phyloP scores from a whole-genome alignment of 768 basidiomycete species.

The Chalciporus sphaerocephalus region DNA sequence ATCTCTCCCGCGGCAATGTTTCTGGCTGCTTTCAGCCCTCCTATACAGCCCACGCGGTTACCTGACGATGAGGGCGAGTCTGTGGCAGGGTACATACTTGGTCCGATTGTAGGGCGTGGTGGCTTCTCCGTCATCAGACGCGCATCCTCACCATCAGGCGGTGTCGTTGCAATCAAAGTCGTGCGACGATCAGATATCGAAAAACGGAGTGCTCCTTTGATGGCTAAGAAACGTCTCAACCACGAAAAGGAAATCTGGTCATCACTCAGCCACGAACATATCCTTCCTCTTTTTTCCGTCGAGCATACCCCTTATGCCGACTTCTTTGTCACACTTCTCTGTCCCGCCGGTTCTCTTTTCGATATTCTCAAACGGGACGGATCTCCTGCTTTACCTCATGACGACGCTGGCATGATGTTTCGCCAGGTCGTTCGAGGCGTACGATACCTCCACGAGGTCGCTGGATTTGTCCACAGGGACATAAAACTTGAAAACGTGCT shows the following conservation, averaged over 20 bases:
- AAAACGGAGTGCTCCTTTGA: constrained; percentile 46
- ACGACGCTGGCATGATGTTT: constrained; percentile 82
- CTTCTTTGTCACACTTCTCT: constrained; percentile 79
- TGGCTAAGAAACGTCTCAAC: constrained; percentile 53
- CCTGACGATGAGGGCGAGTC: constrained; percentile 66
- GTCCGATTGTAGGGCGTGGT: constrained; percentile 71
- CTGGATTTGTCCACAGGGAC: constrained; percentile 83
- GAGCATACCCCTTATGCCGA: constrained; percentile 59
- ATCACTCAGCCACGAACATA: constrained; percentile 75
- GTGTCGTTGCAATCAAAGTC: constrained; percentile 80
- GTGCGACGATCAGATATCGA: constrained; percentile 56
- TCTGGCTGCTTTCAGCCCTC: constrained; percentile 57
- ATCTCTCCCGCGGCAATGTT: constrained; percentile 74
- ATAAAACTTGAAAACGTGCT: constrained; percentile 97
- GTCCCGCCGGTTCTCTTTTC: constrained; percentile 81
- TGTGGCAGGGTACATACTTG: constrained; percentile 72
- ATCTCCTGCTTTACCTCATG: constrained; percentile 61
- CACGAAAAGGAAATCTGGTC: constrained; percentile 74
- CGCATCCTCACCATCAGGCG: constrained; percentile 59
- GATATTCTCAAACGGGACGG: constrained; percentile 76
- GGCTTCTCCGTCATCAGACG: constrained; percentile 77
- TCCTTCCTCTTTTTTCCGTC: constrained; percentile 75
- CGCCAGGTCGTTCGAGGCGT: constrained; percentile 80
- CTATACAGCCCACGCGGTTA: constrained; percentile 31
- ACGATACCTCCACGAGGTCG: constrained; percentile 76